Percentiles rank a stretch among this genome's conserved stretches.
phyloP scores from a whole-genome alignment of 106 monocot genomes.

The Dioscorea alata region DNA sequence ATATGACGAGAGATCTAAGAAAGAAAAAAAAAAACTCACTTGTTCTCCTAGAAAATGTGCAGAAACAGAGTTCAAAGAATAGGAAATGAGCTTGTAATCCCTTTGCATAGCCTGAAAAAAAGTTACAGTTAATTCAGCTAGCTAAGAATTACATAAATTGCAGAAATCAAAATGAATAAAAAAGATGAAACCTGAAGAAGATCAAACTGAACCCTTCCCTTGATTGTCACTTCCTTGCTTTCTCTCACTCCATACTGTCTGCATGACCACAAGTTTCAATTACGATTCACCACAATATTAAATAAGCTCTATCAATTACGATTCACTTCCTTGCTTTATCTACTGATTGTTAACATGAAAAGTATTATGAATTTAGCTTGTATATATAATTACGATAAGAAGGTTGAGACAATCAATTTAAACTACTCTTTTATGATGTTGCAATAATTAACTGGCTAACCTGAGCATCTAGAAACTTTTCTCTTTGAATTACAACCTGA shows the following conservation, averaged over 20 bases:
- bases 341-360: too few relatives aligned
- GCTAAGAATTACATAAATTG: background rate
- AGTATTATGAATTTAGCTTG: too few relatives aligned
- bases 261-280: constrained; percentile 13
- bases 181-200: constrained; percentile 73
- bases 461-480: constrained; percentile 10
- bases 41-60: constrained; percentile 96
- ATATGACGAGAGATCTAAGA: background rate
- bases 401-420: too few relatives aligned
- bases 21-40: constrained; percentile 37
- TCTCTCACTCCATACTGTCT: constrained; percentile 96
- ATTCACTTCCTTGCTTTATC: too few relatives aligned
- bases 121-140: background rate
- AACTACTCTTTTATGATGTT: too few relatives aligned
- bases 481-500: constrained; percentile 11
- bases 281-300: too few relatives aligned
- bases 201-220: constrained; percentile 99
- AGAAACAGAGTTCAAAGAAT: constrained; percentile 97
- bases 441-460: constrained; percentile 1
- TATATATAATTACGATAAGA: too few relatives aligned
- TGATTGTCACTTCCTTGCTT: constrained; percentile 93
- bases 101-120: constrained; percentile 81
- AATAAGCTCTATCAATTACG: too few relatives aligned
- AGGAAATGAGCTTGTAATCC: constrained; percentile 99
- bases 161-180: constrained; percentile 1